Base-by-base conservation (phyloP, 768 basidiomycete genomes). In the Pisolithus tinctorius region DNA sequence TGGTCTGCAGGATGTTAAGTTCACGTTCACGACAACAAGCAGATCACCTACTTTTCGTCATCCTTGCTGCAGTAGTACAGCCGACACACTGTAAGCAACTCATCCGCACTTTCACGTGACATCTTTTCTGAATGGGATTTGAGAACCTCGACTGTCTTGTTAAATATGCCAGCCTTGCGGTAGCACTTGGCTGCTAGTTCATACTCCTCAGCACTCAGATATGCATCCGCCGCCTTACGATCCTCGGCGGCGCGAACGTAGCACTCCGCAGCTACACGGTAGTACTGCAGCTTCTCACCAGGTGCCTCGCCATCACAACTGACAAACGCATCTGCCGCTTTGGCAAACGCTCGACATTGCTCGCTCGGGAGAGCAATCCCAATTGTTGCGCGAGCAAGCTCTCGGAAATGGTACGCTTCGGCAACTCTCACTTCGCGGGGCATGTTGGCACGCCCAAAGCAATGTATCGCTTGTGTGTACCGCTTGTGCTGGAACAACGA, bases 401-500 rank as follows among this genome's bases (percentile, higher is more conserved):
- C 75, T 49, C 81, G 75, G 5, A 82, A 70, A 44, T 74, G 70
- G 55, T 79, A 83, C 0, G 83, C 79, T 6, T 74, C 53, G 1
- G 81, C 73, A 11, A 82, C 71, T 2, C 63, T 69, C 11, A 64
- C 72, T 63, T 82, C 71, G 11, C 71, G 71, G 0, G 55, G 62
- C 42, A 70, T 58, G 2, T 53, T 63, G 1, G 83, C 84, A 4
- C 75, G 71, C 46, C 74, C 70, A 41, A 75, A 83, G 50, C 78
- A 79, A 46, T 77, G 70, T 67, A 72, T 74, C 0, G 84, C 80
- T 53, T 83, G 78, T 2, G 69, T 58, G 54, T 77, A 85, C 27
- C 51, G 61, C 39, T 65, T 59, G n/a, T 65, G 58, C 6, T 65
- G 55, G 58, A 79, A 80, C 3, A 79, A 53, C 6, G 63, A 57